phyloP scores from a whole-genome alignment of 1,284 basidiomycete genomes.

The Ganoderma resinaceum region DNA sequence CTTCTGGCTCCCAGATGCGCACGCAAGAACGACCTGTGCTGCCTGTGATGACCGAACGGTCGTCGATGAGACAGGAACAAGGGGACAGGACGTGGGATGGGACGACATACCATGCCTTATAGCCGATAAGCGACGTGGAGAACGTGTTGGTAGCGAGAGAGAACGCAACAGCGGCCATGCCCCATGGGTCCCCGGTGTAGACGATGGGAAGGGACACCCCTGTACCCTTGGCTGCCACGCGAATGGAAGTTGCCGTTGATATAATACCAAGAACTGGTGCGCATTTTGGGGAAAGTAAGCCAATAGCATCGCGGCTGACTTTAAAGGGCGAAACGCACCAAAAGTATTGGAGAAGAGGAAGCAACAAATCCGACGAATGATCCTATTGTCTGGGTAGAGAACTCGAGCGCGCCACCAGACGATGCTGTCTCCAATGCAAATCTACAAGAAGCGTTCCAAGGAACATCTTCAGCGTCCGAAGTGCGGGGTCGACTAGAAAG shows the following conservation, averaged over 20 bases:
- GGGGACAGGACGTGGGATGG: neutral
- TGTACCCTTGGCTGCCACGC: neutral
- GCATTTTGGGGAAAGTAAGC: neutral
- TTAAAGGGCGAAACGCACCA: neutral
- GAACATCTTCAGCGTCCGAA: neutral
- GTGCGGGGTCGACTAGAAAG: neutral
- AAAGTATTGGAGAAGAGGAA: slow-evolving; percentile 2
- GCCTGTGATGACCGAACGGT: neutral
- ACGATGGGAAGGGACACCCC: slow-evolving; percentile 1
- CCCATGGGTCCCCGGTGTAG: slow-evolving; percentile 5
- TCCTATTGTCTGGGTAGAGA: slow-evolving; percentile 5
- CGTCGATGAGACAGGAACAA: neutral
- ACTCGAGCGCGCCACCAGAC: slow-evolving; percentile 16
- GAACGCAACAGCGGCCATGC: slow-evolving; percentile 5
- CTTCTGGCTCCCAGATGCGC: neutral
- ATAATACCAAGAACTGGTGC: slow-evolving; percentile 5
- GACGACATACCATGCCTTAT: slow-evolving; percentile 11
- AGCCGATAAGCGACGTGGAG: slow-evolving; percentile 14
- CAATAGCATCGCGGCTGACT: neutral
- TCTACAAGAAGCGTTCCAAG: neutral
- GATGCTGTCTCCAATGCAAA: slow-evolving; percentile 10
- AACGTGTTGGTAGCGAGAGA: slow-evolving; percentile 12
- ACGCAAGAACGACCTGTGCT: slow-evolving; percentile 5
- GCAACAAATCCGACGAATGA: slow-evolving; percentile 1
- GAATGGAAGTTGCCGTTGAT: neutral